These are phyloP conservation scores for Rhynchosporium agropyri DNA, from an alignment of 2,329 filamentous ascomycete genomes.

Conservation along the genomic window DNA sequence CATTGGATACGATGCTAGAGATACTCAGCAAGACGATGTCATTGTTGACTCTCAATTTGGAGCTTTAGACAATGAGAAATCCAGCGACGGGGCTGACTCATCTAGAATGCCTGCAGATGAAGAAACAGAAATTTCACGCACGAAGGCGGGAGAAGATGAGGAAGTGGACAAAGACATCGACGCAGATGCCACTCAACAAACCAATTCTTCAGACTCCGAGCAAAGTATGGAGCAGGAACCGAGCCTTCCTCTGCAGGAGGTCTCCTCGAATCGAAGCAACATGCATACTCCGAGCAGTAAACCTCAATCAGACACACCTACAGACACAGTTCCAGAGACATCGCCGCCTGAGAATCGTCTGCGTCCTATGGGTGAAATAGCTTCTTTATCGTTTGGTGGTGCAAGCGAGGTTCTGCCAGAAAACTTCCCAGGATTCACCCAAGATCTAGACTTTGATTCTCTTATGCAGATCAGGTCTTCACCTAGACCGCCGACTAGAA, in stretches of 20 bases:
- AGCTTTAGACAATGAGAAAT: not conserved
- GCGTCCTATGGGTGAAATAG: conserved; percentile 38
- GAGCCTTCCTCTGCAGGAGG: conserved; percentile 29
- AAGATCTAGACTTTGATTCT: conserved; percentile 36
- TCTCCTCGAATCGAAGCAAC: conserved; percentile 22
- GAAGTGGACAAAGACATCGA: conserved; percentile 7
- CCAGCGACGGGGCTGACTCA: not conserved
- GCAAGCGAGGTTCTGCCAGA: conserved; percentile 24
- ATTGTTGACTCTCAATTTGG: conserved; percentile 37
- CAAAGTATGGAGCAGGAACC: conserved; percentile 3
- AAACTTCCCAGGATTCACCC: conserved; percentile 37
- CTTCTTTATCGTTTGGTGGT: conserved; percentile 32
- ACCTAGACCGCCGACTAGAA: conserved; percentile 6
- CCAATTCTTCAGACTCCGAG: conserved; percentile 4
- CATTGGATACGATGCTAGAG: conserved; percentile 33
- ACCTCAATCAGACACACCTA: conserved; percentile 18
- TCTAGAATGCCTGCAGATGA: not conserved
- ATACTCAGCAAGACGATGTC: conserved; percentile 37
- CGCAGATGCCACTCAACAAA: not conserved
- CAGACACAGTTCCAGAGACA: conserved; percentile 39
- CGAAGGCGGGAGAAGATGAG: not conserved
- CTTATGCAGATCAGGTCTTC: conserved; percentile 23
- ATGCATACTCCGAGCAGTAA: conserved; percentile 23
- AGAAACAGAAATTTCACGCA: not conserved
- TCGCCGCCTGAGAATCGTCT: conserved; percentile 35